A percentile compares a stretch with the other conserved stretches of the same genome.
phyloP scores from a whole-genome alignment of 2,329 filamentous ascomycete species.

The Arthrinium phaeospermum region DNA sequence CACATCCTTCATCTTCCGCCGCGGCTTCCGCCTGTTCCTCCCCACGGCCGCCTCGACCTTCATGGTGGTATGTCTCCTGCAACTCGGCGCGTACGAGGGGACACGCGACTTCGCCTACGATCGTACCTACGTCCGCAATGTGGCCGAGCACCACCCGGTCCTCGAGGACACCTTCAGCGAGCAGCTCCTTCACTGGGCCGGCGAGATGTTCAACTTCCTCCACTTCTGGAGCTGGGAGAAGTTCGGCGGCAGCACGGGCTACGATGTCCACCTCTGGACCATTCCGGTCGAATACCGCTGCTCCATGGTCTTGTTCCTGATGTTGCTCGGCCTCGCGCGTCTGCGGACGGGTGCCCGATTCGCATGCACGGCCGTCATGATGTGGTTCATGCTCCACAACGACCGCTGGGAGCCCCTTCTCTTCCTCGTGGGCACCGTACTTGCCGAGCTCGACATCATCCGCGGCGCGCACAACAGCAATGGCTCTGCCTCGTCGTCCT shows the following conservation, averaged over 20 bases:
- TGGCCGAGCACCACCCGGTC: conserved; percentile 54
- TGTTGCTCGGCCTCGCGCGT: conserved; percentile 55
- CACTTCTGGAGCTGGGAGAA: conserved; percentile 58
- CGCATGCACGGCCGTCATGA: conserved; percentile 46
- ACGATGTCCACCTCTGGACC: conserved; percentile 67
- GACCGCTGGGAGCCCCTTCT: conserved; percentile 61
- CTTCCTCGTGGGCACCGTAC: conserved; percentile 59
- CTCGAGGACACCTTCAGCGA: conserved; percentile 43
- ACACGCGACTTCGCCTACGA: conserved; percentile 54
- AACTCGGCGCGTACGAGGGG: conserved; percentile 53
- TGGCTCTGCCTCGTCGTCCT: conserved; percentile 10
- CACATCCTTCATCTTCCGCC: conserved; percentile 57
- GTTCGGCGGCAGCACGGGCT: conserved; percentile 54
- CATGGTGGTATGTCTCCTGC: conserved; percentile 50
- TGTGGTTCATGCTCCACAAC: conserved; percentile 52
- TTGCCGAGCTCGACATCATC: conserved; percentile 61
- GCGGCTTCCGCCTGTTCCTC: conserved; percentile 57
- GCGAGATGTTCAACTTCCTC: conserved; percentile 55
- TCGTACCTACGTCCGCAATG: conserved; percentile 50
- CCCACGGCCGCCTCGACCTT: conserved; percentile 58
- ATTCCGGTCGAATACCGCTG: conserved; percentile 66
- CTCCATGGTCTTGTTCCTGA: conserved; percentile 62
- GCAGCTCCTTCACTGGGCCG: conserved; percentile 53
- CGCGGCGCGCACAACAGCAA: conserved; percentile 49
- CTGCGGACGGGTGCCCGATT: conserved; percentile 51